A percentile compares a stretch with the other conserved stretches of the same genome.
Evolutionary conservation across 2,329 filamentous ascomycete species (phyloP).

Genomic region (Epicoccum sorghinum): DNA sequence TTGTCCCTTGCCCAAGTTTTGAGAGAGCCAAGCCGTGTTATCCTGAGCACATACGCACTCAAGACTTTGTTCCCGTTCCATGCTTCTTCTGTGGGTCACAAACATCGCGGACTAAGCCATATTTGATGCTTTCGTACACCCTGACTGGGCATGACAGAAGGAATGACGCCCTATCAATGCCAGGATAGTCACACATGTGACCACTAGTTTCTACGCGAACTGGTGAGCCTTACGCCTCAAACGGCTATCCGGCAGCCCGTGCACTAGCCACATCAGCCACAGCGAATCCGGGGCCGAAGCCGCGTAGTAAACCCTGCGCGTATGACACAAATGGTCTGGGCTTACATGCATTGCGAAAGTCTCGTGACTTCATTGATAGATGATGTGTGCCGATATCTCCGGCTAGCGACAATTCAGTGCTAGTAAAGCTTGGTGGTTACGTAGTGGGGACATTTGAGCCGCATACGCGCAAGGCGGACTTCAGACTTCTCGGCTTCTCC

Average conservation of each 20-base stretch:
- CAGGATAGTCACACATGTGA: constrained; percentile 22
- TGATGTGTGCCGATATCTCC: constrained; percentile 18
- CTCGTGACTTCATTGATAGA: constrained; percentile 19
- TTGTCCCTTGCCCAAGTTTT: background rate
- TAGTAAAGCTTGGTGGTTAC: constrained; percentile 15
- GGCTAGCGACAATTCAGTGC: constrained; percentile 13
- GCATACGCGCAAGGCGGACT: constrained; percentile 16
- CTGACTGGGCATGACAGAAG: constrained; percentile 1
- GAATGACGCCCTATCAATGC: constrained; percentile 19
- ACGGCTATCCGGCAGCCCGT: constrained; percentile 27
- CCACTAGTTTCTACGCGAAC: constrained; percentile 12
- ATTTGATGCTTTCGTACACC: constrained; percentile 5
- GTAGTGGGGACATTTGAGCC: constrained; percentile 20
- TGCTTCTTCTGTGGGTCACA: constrained; percentile 7
- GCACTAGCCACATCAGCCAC: constrained; percentile 36
- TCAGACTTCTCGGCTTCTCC: background rate
- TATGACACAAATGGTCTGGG: constrained; percentile 29
- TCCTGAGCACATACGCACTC: constrained; percentile 6
- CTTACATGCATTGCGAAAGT: constrained; percentile 15
- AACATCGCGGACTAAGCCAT: constrained; percentile 18
- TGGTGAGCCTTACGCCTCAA: constrained; percentile 33
- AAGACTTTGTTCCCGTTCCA: constrained; percentile 12
- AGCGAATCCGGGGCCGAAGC: constrained; percentile 31
- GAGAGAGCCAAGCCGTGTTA: constrained; percentile 13
- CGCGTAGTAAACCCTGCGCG: constrained; percentile 18